Evolutionary conservation across 257 asterid species (phyloP), one percentile per base, ranked within the genome.

Genomic region (Solanum medicagineum): DNA sequence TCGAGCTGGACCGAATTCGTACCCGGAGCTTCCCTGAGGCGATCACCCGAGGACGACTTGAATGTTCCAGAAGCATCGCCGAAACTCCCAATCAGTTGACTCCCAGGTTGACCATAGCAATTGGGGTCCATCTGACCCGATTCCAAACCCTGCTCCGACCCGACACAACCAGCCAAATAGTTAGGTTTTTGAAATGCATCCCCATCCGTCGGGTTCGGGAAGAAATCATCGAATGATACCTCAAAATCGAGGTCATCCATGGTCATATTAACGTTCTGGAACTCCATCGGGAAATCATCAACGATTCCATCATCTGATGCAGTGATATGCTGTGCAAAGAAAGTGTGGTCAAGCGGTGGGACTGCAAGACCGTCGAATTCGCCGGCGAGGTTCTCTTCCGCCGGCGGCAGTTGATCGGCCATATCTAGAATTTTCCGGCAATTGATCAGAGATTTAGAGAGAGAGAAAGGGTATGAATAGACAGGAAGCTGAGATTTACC

Each of bases 191-290:
- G 87, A 80, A 81, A 84, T n/a, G 88, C 92, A 13, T 86, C 84
- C 44, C 54, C 91, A 57, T 93, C 66, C 40, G 88, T 40, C 10
- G 92, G 91, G 36, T 51, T 79, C 0, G 88, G 85, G 42, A 87
- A 88, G 53, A 92, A 85, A 89, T 94, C 98, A 17, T 93, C 98
- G 83, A 95, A 90, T 36, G 92, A 88, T 81, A 94, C 90, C 84
- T 93, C 95, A 80, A 94, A 91, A 84, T 92, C 97, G 19, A 94
- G 87, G 59, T 89, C 96, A 7, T 91, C 96, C 20, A 93, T 81
- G 12, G 80, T 79, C 10, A 81, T 84, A 86, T 84, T 91, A 86
- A 85, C 89, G 26, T 83, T 87, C 53, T 42, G 86, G 74, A 69
- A 68, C 47, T 65, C 84, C 73, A 84, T 83, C 8, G 87, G 57